phyloP scores from a whole-genome alignment of 305 asterid genomes.

The Fraxinus sp. region DNA sequence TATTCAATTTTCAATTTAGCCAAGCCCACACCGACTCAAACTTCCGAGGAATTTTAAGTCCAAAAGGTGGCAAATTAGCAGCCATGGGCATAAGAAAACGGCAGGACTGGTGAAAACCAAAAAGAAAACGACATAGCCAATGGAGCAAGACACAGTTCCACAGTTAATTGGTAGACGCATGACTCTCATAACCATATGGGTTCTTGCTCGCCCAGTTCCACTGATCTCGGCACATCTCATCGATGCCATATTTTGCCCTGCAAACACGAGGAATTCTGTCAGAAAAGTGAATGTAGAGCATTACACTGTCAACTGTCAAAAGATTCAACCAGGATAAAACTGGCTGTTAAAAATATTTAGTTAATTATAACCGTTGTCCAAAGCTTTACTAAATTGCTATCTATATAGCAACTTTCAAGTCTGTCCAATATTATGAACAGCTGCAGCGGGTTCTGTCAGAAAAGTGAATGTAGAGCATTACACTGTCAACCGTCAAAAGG shows the following conservation, averaged over 20 bases:
- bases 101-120: neutral
- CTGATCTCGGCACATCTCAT: constrained; percentile 77
- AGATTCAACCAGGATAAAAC: neutral
- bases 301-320: neutral
- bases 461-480: neutral
- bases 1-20: neutral
- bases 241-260: constrained; percentile 69
- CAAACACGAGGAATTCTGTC: neutral
- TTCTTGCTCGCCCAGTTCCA: constrained; percentile 94
- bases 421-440: neutral
- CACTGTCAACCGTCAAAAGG: neutral
- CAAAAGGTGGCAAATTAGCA: neutral
- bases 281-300: neutral
- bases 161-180: neutral
- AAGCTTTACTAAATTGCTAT: neutral
- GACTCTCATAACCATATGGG: constrained; percentile 63
- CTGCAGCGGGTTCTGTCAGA: neutral
- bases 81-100: neutral
- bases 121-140: neutral
- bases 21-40: neutral
- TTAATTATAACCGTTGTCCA: neutral
- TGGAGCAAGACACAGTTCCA: neutral
- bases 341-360: neutral
- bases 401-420: neutral
- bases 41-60: neutral